A percentile compares a stretch with the other conserved stretches of the same genome.
These are phyloP conservation scores for Monosporozyma servazzii DNA, from an alignment of 805 yeast genomes.

Conservation along the genomic window DNA sequence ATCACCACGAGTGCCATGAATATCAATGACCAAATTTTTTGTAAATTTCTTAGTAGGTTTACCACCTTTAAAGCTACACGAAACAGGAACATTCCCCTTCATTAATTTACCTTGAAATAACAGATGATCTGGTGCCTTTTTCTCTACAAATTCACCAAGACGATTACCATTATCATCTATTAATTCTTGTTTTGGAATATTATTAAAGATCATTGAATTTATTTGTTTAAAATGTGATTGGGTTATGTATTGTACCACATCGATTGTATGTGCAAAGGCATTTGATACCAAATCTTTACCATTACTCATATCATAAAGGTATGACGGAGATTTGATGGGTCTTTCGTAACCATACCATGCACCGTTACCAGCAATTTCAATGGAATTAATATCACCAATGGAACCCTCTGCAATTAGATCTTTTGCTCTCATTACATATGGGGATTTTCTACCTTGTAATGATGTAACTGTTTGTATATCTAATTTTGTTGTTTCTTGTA, in stretches of 20 bases:
- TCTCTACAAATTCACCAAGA: slow-evolving; percentile 7
- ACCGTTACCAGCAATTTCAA: slow-evolving; percentile 15
- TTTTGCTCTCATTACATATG: slow-evolving; percentile 16
- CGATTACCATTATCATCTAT: slow-evolving; percentile 12
- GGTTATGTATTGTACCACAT: slow-evolving; percentile 15
- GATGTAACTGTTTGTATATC: slow-evolving; percentile 15
- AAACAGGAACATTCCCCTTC: slow-evolving; percentile 15
- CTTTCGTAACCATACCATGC: slow-evolving; percentile 19
- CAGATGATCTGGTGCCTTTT: slow-evolving; percentile 17
- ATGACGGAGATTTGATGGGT: slow-evolving; percentile 11
- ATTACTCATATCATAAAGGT: slow-evolving; percentile 11
- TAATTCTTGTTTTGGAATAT: slow-evolving; percentile 12
- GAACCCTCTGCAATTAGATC: slow-evolving; percentile 15
- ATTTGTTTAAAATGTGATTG: slow-evolving; percentile 13
- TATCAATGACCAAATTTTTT: slow-evolving; percentile 17
- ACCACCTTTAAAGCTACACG: slow-evolving; percentile 18
- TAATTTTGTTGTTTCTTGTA: slow-evolving; percentile 7
- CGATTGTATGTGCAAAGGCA: slow-evolving; percentile 20
- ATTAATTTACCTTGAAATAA: slow-evolving; percentile 14
- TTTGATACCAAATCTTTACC: slow-evolving; percentile 13
- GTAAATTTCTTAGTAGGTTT: slow-evolving; percentile 16
- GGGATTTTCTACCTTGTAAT: slow-evolving; percentile 18
- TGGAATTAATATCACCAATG: slow-evolving; percentile 16
- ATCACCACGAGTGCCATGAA: slow-evolving; percentile 20
- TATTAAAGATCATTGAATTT: slow-evolving; percentile 14